These are phyloP conservation scores for Rutstroemia sydowiana DNA, from an alignment of 2,329 filamentous ascomycete species.

Conservation along the genomic window DNA sequence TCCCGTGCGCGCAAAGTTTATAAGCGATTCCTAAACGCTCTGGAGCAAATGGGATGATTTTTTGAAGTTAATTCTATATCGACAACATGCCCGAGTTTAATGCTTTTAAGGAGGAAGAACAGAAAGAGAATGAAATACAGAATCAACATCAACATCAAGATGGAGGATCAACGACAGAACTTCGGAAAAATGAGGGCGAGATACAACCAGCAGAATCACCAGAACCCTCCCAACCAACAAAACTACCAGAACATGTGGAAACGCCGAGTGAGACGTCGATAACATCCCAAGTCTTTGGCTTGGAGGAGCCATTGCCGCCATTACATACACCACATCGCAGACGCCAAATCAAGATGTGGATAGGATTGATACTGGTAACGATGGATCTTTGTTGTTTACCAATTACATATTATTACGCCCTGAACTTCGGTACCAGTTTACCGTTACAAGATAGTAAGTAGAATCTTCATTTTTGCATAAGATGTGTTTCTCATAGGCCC, in stretches of 20 bases:
- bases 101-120: constrained; percentile 7
- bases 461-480: too few species aligned
- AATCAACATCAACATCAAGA: too few species aligned
- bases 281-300: constrained; percentile 2
- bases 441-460: constrained; percentile 22
- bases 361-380: constrained; percentile 15
- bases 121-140: neutral
- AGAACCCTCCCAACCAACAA: neutral
- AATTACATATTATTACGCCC: constrained; percentile 24
- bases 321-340: constrained; percentile 23
- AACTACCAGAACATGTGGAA: neutral
- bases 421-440: constrained; percentile 22
- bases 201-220: neutral
- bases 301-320: constrained; percentile 16
- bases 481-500: neutral
- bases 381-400: constrained; percentile 23
- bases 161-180: neutral
- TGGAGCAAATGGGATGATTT: neutral
- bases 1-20: too few species aligned
- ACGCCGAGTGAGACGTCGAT: neutral
- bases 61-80: neutral
- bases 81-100: constrained; percentile 8
- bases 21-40: neutral
- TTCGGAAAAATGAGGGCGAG: neutral
- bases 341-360: constrained; percentile 14